Conservation (phyloP, 2,329 filamentous ascomycete species). For the Apiospora malaysiana region DNA sequence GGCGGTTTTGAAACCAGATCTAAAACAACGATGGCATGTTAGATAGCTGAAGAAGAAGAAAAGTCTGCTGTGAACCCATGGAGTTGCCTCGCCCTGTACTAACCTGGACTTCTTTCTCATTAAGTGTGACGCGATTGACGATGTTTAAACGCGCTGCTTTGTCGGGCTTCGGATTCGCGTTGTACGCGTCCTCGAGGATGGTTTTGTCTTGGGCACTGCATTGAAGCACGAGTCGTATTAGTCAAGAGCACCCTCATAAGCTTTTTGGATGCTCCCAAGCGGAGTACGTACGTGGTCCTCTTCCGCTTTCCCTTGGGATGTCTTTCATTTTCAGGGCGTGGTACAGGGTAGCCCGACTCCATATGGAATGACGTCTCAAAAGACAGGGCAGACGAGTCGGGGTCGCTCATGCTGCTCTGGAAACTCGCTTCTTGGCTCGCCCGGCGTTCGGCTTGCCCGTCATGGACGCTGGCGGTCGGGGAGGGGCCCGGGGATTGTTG, state of each 20-base stretch:
- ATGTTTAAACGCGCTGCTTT: conserved; percentile 86
- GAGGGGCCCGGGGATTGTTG: conserved; percentile 23
- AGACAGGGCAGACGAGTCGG: conserved; percentile 39
- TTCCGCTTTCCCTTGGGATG: conserved; percentile 68
- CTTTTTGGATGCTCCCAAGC: neutral
- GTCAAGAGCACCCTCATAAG: neutral
- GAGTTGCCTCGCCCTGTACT: conserved; percentile 41
- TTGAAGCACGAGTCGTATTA: conserved; percentile 22
- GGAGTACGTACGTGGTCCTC: conserved; percentile 63
- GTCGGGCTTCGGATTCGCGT: conserved; percentile 86
- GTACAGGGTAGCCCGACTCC: conserved; percentile 37
- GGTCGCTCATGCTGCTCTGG: conserved; percentile 34
- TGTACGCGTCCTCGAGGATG: conserved; percentile 85
- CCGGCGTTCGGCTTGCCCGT: neutral
- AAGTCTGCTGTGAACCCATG: neutral
- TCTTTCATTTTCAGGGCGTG: conserved; percentile 41
- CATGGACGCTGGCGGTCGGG: conserved; percentile 20
- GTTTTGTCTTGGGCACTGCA: conserved; percentile 84
- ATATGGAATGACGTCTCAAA: conserved; percentile 43
- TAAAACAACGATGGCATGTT: conserved; percentile 44
- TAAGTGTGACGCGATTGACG: conserved; percentile 83
- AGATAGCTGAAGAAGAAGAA: conserved; percentile 30
- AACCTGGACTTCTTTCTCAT: conserved; percentile 97
- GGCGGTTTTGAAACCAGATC: conserved; percentile 98
- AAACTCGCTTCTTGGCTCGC: conserved; percentile 33